Base-by-base conservation (phyloP, 768 basidiomycete genomes). In the Mycena kentingensis region DNA sequence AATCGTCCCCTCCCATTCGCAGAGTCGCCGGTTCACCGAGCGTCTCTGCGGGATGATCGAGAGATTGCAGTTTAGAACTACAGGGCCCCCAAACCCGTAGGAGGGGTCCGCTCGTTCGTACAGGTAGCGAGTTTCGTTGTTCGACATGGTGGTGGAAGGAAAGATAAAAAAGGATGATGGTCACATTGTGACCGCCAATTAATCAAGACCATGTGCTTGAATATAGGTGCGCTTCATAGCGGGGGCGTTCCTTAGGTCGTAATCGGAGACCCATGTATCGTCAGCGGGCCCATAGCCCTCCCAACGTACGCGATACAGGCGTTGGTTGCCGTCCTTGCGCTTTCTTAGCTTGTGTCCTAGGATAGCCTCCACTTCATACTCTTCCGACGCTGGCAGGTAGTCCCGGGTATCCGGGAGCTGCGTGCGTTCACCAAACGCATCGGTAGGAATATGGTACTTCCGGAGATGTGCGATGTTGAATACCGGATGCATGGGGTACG, bases 391-490 rank as follows among this genome's bases (percentile, higher is more conserved):
- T 10, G 10, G 37, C 18, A 39, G 37, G 18, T 39, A 19, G 11
- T 39, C 37, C 18, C 37, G 8, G 19, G 37, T 39, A 19, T 39
- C 37, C 37, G 37, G 37, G 8, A 39, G 37, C 8, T 8, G 7
- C 8, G 37, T 10, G 13, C 37, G 37, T 10, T 39, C 18, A 10
- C 15, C 13, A 10, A 15, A 15, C 10, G 10, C 37, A 10, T 39
- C 37, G 32, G 10, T 58, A 19, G 31, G 60, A 19, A 12, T 5
- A 13, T 45, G 44, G 51, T 62, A 63, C 15, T 41, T 53, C n/a
- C 49, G 19, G 6, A 66, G 49, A 37, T 65, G 64, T 27, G 49
- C 44, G 1, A 63, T 38, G 46, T 67, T 63, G 26, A 67, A 38
- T 1, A 64, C 54, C 0, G 61, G 57, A 27, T 62, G 61, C 57